Conservation (phyloP, 2,329 filamentous ascomycete genomes). For the Diaporthe aspalathi region DNA sequence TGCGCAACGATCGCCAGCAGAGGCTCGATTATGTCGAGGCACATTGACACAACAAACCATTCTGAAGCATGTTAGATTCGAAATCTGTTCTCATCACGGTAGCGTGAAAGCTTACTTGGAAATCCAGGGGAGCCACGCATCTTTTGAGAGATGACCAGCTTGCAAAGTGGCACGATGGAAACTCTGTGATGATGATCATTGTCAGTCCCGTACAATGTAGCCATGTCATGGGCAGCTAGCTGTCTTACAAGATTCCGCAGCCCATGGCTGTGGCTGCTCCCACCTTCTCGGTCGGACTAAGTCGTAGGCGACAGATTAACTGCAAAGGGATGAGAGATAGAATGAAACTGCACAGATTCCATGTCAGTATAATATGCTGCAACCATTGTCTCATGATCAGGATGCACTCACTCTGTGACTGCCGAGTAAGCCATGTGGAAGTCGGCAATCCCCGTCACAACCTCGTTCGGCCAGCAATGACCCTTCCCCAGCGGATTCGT, state of each 20-base stretch:
- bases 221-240: background rate
- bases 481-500: slow-evolving; percentile 14
- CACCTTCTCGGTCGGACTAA: background rate
- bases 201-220: background rate
- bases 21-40: slow-evolving; percentile 21
- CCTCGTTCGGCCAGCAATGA: slow-evolving; percentile 19
- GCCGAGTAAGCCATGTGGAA: slow-evolving; percentile 22
- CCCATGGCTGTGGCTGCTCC: slow-evolving; percentile 14
- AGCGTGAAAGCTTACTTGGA: background rate
- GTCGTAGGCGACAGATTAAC: slow-evolving; percentile 9
- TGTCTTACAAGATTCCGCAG: slow-evolving; percentile 13
- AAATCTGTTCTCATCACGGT: background rate
- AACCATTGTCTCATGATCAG: background rate
- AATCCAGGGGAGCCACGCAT: background rate
- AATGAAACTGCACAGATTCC: background rate
- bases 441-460: slow-evolving; percentile 5
- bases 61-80: background rate
- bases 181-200: background rate
- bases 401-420: slow-evolving; percentile 7
- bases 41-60: slow-evolving; percentile 19
- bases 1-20: slow-evolving; percentile 26
- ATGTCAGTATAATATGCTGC: background rate
- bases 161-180: slow-evolving; percentile 22
- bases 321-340: slow-evolving; percentile 1
- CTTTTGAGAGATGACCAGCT: background rate